Evolutionary conservation across 1,284 basidiomycete genomes (phyloP), one percentile per base, ranked within the genome.

Genomic region (Anthracocystis setariae): DNA sequence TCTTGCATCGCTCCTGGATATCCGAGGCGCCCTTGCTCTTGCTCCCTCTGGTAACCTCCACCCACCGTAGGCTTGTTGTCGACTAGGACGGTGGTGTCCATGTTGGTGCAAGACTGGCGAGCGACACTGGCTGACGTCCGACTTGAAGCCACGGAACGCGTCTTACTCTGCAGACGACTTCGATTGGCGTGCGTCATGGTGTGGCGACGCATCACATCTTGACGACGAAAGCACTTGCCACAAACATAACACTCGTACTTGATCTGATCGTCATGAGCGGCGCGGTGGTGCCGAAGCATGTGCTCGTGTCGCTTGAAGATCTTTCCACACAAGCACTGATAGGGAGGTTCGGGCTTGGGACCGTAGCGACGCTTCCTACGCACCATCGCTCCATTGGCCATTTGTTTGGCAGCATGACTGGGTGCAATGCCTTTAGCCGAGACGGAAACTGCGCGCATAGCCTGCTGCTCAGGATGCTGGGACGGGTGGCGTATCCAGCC

Each of bases 301-400:
- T 73, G 70, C 33, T 73, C 70, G 50, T 73, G 70, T 9, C 70
- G 60, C 49, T 73, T 73, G 39, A 73, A 73, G n/a, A 64, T 48
- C 35, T 73, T 73, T 10, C 70, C 70, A 23, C 70, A 73, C 40
- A 64, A 73, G 57, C 70, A 73, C 21, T 45, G 52, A 42, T 68
- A 73, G 0, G 70, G 70, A 1, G 70, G 70, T 23, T 67, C 48
- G 3, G 70, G 70, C 32, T 67, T 67, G 3, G 70, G 56, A 21
- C 70, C 68, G 25, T 71, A 71, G 3, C 56, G 53, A 39, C 68
- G 68, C 54, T 59, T 64, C 46, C 56, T 67, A 27, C 64, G 64
- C n/a, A 42, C 24, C 21, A 37, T 25, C 13, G 39, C 45, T 8
- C 42, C 40, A 17, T 20, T 29, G n/a, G n/a, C 35, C n/a, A n/a